Evolutionary conservation across 805 yeast species (phyloP), one percentile per base, ranked within the genome.

Genomic region (Diddensiella santjacobensis): DNA sequence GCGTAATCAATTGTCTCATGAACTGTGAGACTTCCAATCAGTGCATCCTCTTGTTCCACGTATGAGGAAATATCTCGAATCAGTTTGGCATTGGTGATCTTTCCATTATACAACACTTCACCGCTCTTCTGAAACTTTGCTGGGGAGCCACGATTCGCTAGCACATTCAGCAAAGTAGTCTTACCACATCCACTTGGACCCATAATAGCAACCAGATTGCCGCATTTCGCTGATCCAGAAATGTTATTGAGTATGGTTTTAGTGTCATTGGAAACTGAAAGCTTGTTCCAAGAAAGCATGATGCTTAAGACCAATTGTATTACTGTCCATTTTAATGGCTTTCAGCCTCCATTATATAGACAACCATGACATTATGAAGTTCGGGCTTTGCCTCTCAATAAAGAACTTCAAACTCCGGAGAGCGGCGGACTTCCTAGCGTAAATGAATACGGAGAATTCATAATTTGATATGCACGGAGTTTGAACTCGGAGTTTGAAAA

Each of bases 151-250:
- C 50, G 33, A 5, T 23, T 33, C 22, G 87, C 81, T 50, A 84
- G 72, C 54, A 81, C 78, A 64, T 83, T 83, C 59, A 83, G 70
- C 49, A 83, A 68, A 2, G 89, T 84, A 20, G 90, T 84, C 60
- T 83, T 83, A 69, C 90, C 90, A 42, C 89, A 88, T 69, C 90
- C 90, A 20, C 88, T 82, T 40, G 82, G 83, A 59, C 90, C 90
- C 88, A 83, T 82, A 51, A 83, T 70, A 2, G 89, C 89, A 31
- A 87, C 81, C 62, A 83, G 71, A 50, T 83, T 81, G 58, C 89
- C 89, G 15, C 88, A 87, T 58, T 78, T 79, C 43, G 81, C 85
- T 72, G 79, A 83, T 46, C 88, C 88, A 57, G 73, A 75, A 42
- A 77, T n/a, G 5, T 42, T 23, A 24, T 22, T 26, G 11, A 26